Base-by-base conservation (phyloP, 225 moss, liverwort and hornwort genomes). In the Antitrichia curtipendula region DNA sequence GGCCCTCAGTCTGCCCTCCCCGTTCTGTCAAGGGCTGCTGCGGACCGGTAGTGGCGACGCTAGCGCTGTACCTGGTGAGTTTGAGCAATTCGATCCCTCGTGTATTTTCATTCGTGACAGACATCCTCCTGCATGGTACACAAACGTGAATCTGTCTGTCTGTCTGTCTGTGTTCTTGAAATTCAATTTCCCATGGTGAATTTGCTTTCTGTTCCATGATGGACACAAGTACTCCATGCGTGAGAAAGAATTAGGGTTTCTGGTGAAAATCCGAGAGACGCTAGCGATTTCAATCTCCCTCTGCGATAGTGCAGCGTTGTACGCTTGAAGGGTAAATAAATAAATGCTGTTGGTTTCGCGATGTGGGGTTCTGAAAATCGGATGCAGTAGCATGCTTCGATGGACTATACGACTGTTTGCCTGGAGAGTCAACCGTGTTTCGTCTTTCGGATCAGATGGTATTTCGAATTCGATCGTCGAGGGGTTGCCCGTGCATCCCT, bases 401-500 rank as follows among this genome's bases (percentile, higher is more conserved):
- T 83, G 19, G 45, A 53, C 13, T 43, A n/a, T 56, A 25, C 10
- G 74, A 62, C 56, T 59, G 71, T 45, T 82, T 80, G 82, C 40
- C 29, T 82, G 21, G 84, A 82, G 85, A 77, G 49, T 52, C 82
- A 20, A 12, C 53, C 27, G 43, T 56, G 53, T 81, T 75, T 84
- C 70, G 74, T 61, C 65, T 59, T 62, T 47, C 60, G 82, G 79
- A 34, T 77, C 95, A 95, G 95, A 86, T 77, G 87, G 60, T 85
- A 36, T 79, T 68, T 87, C 76, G 57, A 72, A 75, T 75, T 86
- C 90, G 49, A 85, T 92, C 47, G 85, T 87, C 25, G 90, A 93
- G 89, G 98, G 98, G 29, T 81, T 98, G 21, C 96, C 95, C 21
- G 62, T 82, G 41, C 91, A 96, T 85, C 98, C 98, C 77, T 92